phyloP scores from a whole-genome alignment of 768 basidiomycete genomes.

The Boletus patriciae region DNA sequence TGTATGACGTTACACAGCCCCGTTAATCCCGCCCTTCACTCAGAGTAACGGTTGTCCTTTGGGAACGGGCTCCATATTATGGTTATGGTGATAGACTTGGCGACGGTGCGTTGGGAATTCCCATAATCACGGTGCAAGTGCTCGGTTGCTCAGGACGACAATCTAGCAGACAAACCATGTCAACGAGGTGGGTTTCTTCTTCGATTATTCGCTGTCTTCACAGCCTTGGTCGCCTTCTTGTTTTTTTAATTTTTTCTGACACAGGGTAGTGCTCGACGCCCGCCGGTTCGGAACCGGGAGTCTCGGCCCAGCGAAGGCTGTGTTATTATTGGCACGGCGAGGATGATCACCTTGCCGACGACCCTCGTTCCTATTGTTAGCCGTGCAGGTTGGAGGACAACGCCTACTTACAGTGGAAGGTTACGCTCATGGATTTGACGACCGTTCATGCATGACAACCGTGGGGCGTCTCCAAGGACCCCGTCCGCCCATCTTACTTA shows the following conservation, averaged over 20 bases:
- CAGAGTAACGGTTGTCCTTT: neutral
- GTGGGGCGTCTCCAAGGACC: constrained; percentile 39
- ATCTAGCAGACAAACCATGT: neutral
- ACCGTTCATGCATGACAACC: constrained; percentile 37
- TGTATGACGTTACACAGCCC: constrained; percentile 7
- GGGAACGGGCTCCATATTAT: neutral
- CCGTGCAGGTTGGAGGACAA: constrained; percentile 27
- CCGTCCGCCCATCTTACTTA: constrained; percentile 24
- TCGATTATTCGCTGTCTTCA: neutral
- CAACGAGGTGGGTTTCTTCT: neutral
- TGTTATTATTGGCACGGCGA: constrained; percentile 15
- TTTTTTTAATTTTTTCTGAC: neutral
- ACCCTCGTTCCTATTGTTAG: constrained; percentile 46
- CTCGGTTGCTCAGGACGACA: constrained; percentile 14
- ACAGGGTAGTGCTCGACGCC: constrained; percentile 2
- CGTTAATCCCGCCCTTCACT: neutral
- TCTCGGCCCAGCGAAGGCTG: constrained; percentile 12
- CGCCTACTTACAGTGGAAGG: constrained; percentile 20
- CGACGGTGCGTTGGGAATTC: constrained; percentile 17
- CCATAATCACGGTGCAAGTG: constrained; percentile 14
- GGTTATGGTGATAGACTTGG: constrained; percentile 4
- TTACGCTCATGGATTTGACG: constrained; percentile 31
- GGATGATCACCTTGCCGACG: constrained; percentile 63
- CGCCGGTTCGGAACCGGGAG: constrained; percentile 19
- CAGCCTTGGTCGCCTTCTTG: neutral